Conservation (phyloP, 2,329 filamentous ascomycete species). For the Verticillium isaacii region DNA sequence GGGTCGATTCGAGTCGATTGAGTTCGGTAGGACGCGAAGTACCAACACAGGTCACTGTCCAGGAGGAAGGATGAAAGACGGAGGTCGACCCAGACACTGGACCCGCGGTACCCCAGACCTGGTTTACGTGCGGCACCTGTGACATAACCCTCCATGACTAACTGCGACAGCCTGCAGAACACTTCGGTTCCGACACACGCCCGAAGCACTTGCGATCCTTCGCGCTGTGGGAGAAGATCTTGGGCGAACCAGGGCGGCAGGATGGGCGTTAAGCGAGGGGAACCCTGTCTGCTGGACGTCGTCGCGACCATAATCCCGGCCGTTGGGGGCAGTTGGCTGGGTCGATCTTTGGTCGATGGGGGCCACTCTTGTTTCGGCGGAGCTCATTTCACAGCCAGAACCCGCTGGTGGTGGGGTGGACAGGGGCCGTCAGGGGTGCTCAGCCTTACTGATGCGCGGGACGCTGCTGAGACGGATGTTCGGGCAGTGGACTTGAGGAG, state of each 20-base stretch:
- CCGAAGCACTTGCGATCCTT: neutral
- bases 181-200: neutral
- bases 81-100: neutral
- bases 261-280: neutral
- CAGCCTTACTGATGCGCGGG: neutral
- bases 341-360: neutral
- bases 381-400: neutral
- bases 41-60: neutral
- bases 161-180: neutral
- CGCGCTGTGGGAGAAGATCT: neutral
- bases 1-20: neutral
- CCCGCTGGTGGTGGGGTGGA: neutral
- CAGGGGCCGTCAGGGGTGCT: neutral
- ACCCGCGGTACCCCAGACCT: neutral
- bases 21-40: neutral
- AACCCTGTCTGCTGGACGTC: neutral
- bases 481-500: neutral
- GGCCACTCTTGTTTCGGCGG: neutral
- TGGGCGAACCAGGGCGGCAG: neutral
- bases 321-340: neutral
- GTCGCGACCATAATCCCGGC: neutral
- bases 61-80: neutral
- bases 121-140: neutral
- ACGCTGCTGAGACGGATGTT: neutral
- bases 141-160: neutral